Evolutionary conservation across 2,329 filamentous ascomycete species (phyloP), one percentile per base, ranked within the genome.

Genomic region (Colletotrichum sp.): DNA sequence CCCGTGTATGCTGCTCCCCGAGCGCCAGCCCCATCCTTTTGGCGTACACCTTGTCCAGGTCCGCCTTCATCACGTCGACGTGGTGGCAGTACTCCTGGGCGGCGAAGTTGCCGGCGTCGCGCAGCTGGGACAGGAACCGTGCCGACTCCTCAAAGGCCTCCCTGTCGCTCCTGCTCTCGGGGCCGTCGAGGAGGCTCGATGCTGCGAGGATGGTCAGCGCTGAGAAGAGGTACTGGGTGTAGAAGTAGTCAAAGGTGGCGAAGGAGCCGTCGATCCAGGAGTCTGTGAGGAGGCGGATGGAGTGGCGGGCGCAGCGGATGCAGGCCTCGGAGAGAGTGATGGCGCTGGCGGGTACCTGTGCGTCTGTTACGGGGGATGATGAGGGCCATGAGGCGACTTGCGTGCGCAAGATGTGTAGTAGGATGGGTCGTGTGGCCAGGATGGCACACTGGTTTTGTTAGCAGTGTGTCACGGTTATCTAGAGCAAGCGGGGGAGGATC

Each of bases 181-280:
- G 79, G 0, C 80, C 78, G 8, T 79, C 79, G 0, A 87, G 79
- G 0, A 88, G 78, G 43, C 84, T 86, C 4, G 87, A 87, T 3
- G 88, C 82, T 2, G 85, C 86, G 2, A 89, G 82, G 8, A 88
- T 83, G 0, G 84, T 86, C 1, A 85, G 83, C 0, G 86, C 83
- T 0, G 87, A 86, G 77, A 89, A 89, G n/a, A 89, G 83, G 43
- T 87, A 88, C 64, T 88, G 86, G 0, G 85, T 84, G 78, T 85
- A 83, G 70, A 85, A 86, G 78, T 87, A 88, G 74, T 88, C 87
- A 67, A 88, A 87, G 0, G 84, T 88, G 1, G 83, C 80, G 69
- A 88, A 88, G 0, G 86, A 84, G 0, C 87, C 87, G 28, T 87
- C 83, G 5, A 88, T 84, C 87, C 87, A 89, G 15, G 83, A 83